Base-by-base conservation (phyloP, 2,329 filamentous ascomycete species). In the Cladophialophora psammophila region DNA sequence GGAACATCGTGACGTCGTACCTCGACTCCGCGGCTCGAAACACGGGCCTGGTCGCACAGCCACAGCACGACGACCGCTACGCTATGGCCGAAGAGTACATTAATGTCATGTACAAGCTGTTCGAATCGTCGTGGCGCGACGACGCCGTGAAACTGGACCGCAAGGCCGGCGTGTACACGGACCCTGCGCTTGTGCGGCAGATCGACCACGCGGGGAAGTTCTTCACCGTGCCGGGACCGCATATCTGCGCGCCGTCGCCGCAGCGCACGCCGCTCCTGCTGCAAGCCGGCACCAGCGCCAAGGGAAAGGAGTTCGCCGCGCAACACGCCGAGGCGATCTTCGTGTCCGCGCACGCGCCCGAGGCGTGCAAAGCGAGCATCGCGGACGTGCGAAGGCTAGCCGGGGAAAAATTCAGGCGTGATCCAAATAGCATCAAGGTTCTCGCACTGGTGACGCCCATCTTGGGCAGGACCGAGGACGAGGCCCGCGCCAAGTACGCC, bases 1-100 rank as follows among this genome's bases (percentile, higher is more conserved):
- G 86, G 85, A 87, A 86, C 54, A 86, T 91, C 58, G 89, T 91
- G 0, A 91, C 89, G 0, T 86, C 87, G 31, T 91, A 90, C 70
- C 82, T 91, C 1, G 87, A 91, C 72, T 88, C 85, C 1, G 89
- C 89, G 0, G 89, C 89, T 0, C 80, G 85, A 1, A 90, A 91
- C 69, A 78, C 91, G 40, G 86, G 87, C 0, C 82, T 83, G 63
- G 78, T 81, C 1, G 80, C 86, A 38, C 88, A 90, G 71, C 80
- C 83, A 0, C 40, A 63, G 79, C 90, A 92, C 72, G 89, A 91
- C 69, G 87, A 88, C 70, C 82, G 88, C 63, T 92, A 91, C 71
- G 82, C 80, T 6, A 83, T 86, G 36, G 89, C 84, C 20, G 88
- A 88, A 72, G 90, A 88, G 77, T 91, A 88, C 76, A 61, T 67